Base-by-base conservation (phyloP, 768 basidiomycete species). In the Rhizopogon vinicolor region DNA sequence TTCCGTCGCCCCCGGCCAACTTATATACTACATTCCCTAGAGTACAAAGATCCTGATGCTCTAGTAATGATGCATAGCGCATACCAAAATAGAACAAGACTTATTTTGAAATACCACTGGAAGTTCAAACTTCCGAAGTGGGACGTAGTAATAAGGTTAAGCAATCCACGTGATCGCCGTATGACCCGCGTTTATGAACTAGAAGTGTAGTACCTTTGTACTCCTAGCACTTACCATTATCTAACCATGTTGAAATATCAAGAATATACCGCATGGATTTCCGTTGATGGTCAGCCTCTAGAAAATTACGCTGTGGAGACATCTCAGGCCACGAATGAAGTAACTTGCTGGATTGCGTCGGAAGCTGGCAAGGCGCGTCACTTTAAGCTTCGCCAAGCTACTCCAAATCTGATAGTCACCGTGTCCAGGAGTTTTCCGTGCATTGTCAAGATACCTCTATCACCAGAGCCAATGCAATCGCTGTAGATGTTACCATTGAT, bases 361-460 rank as follows among this genome's bases (percentile, higher is more conserved):
- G 48, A 49, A 18, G 31, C 48, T 12, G 48, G 48, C 31, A 49
- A 49, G 48, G 29, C 61, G 51, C 18, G 44, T 31, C 40, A 19
- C 19, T 25, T 44, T 16, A 8, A 18, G 22, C 31, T 33, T 33
- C 8, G 7, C 25, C 25, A 4, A 10, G 19, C 33, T 33, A 19
- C 22, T 49, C 33, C 33, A 10, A 6, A 14, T 16, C 35, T 49
- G 48, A 48, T 12, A 31, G n/a, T 19, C 7, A 13, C 2, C 7
- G 3, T 35, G 4, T 44, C 28, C 35, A 71, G 69, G 28, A 8
- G 28, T 69, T 69, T 51, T 61, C 67, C n/a, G 44, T 69, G 48
- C 55, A 50, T 22, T 51, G 45, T 33, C 44, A 33, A 53, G 50
- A 51, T 12, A n/a, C 5, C 14, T n/a, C 22, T n/a, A 29, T 9